Evolutionary conservation across 441 rosid genomes (phyloP), one percentile per base, ranked within the genome.

Genomic region (Bruguiera hainesii): DNA sequence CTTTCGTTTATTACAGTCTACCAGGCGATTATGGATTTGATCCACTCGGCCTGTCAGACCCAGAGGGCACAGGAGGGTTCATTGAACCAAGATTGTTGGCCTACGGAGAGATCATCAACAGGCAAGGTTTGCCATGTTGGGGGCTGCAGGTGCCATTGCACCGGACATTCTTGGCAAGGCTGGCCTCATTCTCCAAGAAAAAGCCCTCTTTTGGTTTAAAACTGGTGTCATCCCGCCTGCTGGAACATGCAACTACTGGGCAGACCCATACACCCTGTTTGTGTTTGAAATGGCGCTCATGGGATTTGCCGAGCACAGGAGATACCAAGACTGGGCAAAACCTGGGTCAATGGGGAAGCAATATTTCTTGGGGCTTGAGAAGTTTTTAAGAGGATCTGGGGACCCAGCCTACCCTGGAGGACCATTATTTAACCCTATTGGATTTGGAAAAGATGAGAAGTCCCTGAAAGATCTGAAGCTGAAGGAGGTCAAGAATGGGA

Each of bases 251-350:
- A 77, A 7, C 81, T 91, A 94, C 83, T 91, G 96, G 97, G 99
- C 96, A 31, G 99, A 94, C 74, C 74, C 80, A 20, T 94, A 81
- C 85, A 91, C 96, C 0, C 81, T 88, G 23, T 89, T 94, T 25
- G 94, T 94, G 6, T 26, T 91, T 0, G 97, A 94, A 71, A 74
- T 94, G 99, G 97, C 96, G 5, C 82, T 91, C 25, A 81, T 91
- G 96, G 97, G 97, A 1, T 94, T 94, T 29, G 97, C 99, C 0
- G 97, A 94, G 82, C 99, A 94, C 90, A 56, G 96, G 65, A 88
- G 97, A 71, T 78, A 87, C 76, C 99, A 89, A 46, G 99, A 94
- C 87, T 94, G 94, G 96, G 51, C 53, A 59, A 94, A 88, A 0
- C 98, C 93, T 2, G 98, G 98, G 1, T 89, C 91, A 35, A 83